These are phyloP conservation scores for Trichoderma guizhouense DNA, from an alignment of 2,329 filamentous ascomycete genomes.

Conservation along the genomic window DNA sequence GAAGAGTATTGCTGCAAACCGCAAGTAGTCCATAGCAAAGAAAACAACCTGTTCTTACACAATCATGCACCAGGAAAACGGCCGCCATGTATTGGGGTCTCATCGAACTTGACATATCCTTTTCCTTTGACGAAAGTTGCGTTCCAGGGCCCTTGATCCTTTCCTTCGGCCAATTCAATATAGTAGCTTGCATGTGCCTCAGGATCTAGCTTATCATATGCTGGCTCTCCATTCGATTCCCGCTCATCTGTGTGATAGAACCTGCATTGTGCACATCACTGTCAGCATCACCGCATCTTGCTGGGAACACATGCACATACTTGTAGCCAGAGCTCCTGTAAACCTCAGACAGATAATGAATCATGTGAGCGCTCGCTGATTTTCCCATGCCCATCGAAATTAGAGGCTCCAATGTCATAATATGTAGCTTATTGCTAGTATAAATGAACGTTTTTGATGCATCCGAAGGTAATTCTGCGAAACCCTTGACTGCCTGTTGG, in stretches of 20 bases:
- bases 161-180: not conserved
- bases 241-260: slow-evolving; percentile 1
- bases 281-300: not conserved
- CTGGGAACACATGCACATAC: not conserved
- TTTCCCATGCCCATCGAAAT: slow-evolving; percentile 7
- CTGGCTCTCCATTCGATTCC: not conserved
- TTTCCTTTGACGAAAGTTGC: not conserved
- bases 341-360: slow-evolving; percentile 2
- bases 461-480: not conserved
- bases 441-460: slow-evolving; percentile 4
- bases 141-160: not conserved
- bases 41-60: not conserved
- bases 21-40: not conserved
- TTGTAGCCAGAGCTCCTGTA: not conserved
- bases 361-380: slow-evolving; percentile 1
- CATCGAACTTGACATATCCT: slow-evolving; percentile 3
- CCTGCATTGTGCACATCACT: not conserved
- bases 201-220: not conserved
- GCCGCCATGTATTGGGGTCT: not conserved
- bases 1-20: not conserved
- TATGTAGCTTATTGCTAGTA: not conserved
- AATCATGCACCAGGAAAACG: not conserved
- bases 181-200: not conserved
- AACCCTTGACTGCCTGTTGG: not conserved
- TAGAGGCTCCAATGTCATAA: not conserved